Base-by-base conservation (phyloP, 2,329 filamentous ascomycete genomes). In the Ophiostoma triangulosporum region DNA sequence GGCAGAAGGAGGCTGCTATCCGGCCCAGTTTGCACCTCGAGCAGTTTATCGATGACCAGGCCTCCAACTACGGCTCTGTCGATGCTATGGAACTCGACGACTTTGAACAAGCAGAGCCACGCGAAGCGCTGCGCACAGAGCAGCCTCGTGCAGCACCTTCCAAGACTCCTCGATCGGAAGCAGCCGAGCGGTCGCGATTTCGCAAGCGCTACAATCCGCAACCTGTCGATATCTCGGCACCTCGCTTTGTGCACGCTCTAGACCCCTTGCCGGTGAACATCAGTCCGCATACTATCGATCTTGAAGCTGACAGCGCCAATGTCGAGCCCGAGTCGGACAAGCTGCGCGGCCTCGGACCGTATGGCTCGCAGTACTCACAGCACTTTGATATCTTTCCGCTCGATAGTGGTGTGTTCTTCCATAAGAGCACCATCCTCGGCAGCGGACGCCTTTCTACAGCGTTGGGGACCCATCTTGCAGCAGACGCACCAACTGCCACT, bases 301-400 rank as follows among this genome's bases (percentile, higher is more conserved):
- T 27, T 0, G 12, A 6, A 9, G 22, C 17, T 3, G 31, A 50
- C 4, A 9, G 60, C 7, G 32, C n/a, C 14, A 46, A n/a, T 12
- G 48, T 52, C 4, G 53, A 60, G 3, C 55, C 59, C 49, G 57
- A 58, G n/a, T 56, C 57, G 5, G 60, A 62, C 43, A 76, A 72
- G 57, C 62, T 83, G n/a, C 59, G 63, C 11, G 78, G 79, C 1
- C 65, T 84, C 7, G 78, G 75, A 0, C 76, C 78, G 0, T 81
- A 78, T 61, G 80, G 80, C 1, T 78, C 76, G 1, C 70, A 73
- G 24, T 84, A 83, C 61, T 76, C 78, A 0, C 72, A 76, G 32
- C 74, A 84, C 60, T 84, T 84, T 57, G 78, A 83, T 46, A 64
- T 78, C 4, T 80, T 81, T 52, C 79, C 80, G 17, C 65, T 84